Conservation (phyloP, 2,329 filamentous ascomycete species). For the Fusarium papillatum region DNA sequence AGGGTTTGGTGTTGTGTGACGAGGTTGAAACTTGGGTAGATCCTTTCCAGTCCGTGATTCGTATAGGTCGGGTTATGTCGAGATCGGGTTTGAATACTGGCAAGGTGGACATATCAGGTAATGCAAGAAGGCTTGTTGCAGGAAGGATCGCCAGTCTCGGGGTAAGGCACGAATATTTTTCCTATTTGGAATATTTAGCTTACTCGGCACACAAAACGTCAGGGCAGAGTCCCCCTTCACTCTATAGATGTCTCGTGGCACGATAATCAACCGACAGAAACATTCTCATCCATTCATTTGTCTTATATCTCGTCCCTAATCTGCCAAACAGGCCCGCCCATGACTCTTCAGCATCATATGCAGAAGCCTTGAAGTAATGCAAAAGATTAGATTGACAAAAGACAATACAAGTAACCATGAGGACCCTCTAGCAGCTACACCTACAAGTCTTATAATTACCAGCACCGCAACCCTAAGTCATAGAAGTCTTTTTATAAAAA, state of each 20-base stretch:
- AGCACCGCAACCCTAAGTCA: background rate
- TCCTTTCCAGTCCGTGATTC: background rate
- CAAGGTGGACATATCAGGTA: background rate
- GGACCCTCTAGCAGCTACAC: background rate
- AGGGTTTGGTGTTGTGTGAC: background rate
- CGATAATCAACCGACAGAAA: background rate
- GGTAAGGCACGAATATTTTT: background rate
- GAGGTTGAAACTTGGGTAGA: background rate
- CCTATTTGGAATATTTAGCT: background rate
- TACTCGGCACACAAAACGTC: background rate
- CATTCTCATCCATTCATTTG: background rate
- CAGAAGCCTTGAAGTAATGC: background rate
- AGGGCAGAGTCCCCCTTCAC: background rate
- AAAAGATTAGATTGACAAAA: background rate
- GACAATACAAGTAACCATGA: background rate
- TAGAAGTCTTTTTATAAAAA: background rate
- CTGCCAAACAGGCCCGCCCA: background rate
- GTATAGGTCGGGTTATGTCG: background rate
- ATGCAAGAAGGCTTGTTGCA: background rate
- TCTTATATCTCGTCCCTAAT: background rate
- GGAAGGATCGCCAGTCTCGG: background rate
- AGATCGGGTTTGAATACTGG: background rate
- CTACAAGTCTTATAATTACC: background rate
- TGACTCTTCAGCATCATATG: background rate
- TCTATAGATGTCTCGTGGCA: background rate